Percentiles rank a stretch among this genome's conserved stretches.
Conservation (phyloP, 257 asterid species). For the Apocynum venetum region DNA sequence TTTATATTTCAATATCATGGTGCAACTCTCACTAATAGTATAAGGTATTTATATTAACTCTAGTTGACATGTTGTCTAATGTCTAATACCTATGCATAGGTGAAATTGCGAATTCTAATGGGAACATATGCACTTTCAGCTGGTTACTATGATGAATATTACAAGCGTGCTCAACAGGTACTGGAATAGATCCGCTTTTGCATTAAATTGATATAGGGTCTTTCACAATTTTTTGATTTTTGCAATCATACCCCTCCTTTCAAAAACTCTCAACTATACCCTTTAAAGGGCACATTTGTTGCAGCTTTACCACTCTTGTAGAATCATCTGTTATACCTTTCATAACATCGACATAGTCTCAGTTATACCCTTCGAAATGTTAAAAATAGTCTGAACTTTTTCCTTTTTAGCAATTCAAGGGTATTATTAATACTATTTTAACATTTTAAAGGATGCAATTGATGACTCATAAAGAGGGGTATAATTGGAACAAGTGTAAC, state of each 20-base stretch:
- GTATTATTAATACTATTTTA: neutral
- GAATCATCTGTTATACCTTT: neutral
- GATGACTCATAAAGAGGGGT: neutral
- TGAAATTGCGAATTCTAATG: conserved; percentile 91
- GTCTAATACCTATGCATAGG: conserved; percentile 37
- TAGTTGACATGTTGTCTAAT: neutral
- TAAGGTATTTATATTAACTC: neutral
- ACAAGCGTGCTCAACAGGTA: conserved; percentile 99
- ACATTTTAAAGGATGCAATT: too few species aligned
- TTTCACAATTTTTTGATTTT: neutral
- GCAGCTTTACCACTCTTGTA: neutral
- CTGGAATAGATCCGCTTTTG: neutral
- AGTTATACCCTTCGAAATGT: neutral
- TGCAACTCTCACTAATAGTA: neutral
- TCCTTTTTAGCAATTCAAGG: neutral
- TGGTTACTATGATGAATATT: conserved; percentile 97
- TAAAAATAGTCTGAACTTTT: neutral
- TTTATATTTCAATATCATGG: neutral
- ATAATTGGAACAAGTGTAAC: neutral
- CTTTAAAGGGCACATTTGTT: neutral
- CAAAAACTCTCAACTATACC: neutral
- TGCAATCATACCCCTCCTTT: neutral
- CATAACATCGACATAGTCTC: neutral
- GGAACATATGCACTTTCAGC: conserved; percentile 99
- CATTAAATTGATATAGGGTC: neutral